Base-by-base conservation (phyloP, 176 grass and related monocot species). In the Saccharum spontaneum region DNA sequence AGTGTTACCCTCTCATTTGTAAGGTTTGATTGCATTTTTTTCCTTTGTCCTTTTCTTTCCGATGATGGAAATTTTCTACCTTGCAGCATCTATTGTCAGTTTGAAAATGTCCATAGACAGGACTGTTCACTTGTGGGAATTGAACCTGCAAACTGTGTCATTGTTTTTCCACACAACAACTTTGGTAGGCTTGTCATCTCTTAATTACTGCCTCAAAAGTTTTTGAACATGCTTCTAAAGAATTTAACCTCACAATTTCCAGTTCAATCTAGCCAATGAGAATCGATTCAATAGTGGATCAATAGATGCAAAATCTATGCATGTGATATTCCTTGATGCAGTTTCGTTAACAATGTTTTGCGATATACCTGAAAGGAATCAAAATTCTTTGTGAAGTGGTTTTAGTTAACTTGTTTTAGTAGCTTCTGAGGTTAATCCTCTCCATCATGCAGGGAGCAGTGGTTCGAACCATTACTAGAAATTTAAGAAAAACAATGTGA, bases 241-340 rank as follows among this genome's bases (percentile, higher is more conserved):
- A 44, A 65, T 54, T 76, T 67, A 41, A 31, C 64, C 55, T 88
- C 16, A 71, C 82, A 41, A 34, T 77, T 45, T 45, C 44, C 44
- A 45, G 10, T 45, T 45, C 11, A 45, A 4, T 13, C 91, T 90
- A 44, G 23, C 44, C 9, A 34, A 98, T 18, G 77, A 92, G 77
- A 87, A 87, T 72, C 52, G 82, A 83, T 98, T 95, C 72, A 85
- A 95, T 31, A 98, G 78, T 83, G 93, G 96, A 84, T 98, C 96
- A 2, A 95, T 98, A 79, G 96, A 98, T 81, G 96, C 82, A 98
- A 95, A 92, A 85, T 98, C 45, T 87, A 91, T 77, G 89, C 92
- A 67, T 98, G 96, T 93, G 76, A 90, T 67, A 90, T 95, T 81
- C 16, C 40, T 54, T 74, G 71, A 83, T 75, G 89, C 75, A 89